Percentiles rank a stretch among this genome's conserved stretches.
Conservation (phyloP, 1,139 yeast genomes). For the Pichia sp. region DNA sequence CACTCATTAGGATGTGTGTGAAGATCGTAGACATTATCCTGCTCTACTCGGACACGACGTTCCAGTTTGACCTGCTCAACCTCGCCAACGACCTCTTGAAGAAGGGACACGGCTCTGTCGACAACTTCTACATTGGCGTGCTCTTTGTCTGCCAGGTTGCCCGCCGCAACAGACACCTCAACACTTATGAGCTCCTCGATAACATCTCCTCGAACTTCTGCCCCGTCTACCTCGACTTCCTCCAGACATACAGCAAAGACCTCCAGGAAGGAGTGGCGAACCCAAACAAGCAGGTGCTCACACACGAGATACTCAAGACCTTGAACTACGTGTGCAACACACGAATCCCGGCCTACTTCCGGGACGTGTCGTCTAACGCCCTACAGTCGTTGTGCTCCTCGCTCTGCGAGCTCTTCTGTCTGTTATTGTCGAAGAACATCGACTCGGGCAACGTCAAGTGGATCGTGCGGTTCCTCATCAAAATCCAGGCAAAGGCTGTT, state of each 20-base stretch:
- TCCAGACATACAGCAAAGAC: constrained; percentile 4
- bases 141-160: constrained; percentile 14
- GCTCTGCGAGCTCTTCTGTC: constrained; percentile 4
- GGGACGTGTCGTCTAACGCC: not conserved
- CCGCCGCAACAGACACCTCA: constrained; percentile 12
- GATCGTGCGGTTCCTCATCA: constrained; percentile 14
- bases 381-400: not conserved
- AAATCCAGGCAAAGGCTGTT: constrained; percentile 5
- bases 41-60: not conserved
- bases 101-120: not conserved
- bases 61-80: constrained; percentile 9
- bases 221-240: constrained; percentile 10
- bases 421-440: not conserved
- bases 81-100: constrained; percentile 5
- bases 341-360: constrained; percentile 8
- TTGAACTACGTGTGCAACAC: constrained; percentile 3
- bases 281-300: not conserved
- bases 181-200: constrained; percentile 9
- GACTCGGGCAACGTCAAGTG: constrained; percentile 9
- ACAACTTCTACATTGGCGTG: constrained; percentile 10
- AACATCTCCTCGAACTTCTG: constrained; percentile 10
- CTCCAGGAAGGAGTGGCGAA: not conserved
- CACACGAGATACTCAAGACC: constrained; percentile 11
- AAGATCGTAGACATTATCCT: constrained; percentile 10
- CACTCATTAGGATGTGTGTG: constrained; percentile 9